These are phyloP conservation scores for Lyophyllum semitale DNA, from an alignment of 768 basidiomycete species.

Conservation along the genomic window DNA sequence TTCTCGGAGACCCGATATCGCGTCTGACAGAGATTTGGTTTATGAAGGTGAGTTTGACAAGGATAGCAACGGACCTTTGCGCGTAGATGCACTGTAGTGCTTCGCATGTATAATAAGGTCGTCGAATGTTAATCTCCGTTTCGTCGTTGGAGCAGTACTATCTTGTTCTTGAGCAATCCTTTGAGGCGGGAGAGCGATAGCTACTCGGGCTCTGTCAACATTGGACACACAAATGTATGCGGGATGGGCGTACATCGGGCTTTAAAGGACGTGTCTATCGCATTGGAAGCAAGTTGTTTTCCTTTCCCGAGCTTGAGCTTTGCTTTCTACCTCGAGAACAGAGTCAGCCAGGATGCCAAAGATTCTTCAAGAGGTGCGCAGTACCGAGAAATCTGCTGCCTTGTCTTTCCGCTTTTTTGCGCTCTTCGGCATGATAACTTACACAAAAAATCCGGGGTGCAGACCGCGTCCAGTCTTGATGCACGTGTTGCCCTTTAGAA, in stretches of 20 bases:
- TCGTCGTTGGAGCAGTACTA: slow-evolving; percentile 66
- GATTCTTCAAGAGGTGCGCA: slow-evolving; percentile 7
- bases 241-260: slow-evolving; percentile 71
- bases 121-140: slow-evolving; percentile 69
- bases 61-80: slow-evolving; percentile 58
- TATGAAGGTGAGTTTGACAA: background rate
- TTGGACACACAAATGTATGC: background rate
- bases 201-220: slow-evolving; percentile 37
- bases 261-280: slow-evolving; percentile 94
- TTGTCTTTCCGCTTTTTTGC: slow-evolving; percentile 87
- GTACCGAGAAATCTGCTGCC: slow-evolving; percentile 82
- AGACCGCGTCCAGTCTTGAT: background rate
- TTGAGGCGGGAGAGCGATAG: slow-evolving; percentile 88
- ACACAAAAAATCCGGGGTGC: background rate
- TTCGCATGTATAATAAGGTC: slow-evolving; percentile 79
- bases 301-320: slow-evolving; percentile 97
- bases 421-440: slow-evolving; percentile 73
- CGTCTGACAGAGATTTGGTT: slow-evolving; percentile 47
- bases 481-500: slow-evolving; percentile 1
- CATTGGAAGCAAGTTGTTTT: slow-evolving; percentile 80
- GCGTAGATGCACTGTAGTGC: slow-evolving; percentile 78
- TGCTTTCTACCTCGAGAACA: slow-evolving; percentile 66
- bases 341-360: background rate
- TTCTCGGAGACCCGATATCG: slow-evolving; percentile 71
- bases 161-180: slow-evolving; percentile 66